Base-by-base conservation (phyloP, 768 basidiomycete species). In the Saitozyma podzolica region DNA sequence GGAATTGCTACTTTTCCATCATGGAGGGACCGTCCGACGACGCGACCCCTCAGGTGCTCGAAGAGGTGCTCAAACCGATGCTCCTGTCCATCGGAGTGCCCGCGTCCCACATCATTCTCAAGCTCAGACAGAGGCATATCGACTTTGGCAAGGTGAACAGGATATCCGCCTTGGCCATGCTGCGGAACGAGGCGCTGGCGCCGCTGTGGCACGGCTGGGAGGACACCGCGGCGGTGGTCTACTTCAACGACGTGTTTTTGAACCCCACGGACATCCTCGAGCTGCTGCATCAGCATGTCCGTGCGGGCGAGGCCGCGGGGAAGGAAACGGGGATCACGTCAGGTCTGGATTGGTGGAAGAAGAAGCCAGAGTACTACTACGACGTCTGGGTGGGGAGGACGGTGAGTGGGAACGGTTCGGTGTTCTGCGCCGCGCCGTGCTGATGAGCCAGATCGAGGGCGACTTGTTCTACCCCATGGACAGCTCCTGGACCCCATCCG, bases 311-410 rank as follows among this genome's bases (percentile, higher is more conserved):
- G 19, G 48, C 54, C 40, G 37, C 47, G 6, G 62, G 61, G 13
- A 57, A 54, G 37, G 68, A 67, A 29, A 71, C 74, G 14, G 70
- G 67, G 8, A 69, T 79, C 3, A 79, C 76, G 40, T 69, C 75
- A 2, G 78, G 68, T 11, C 70, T 74, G 73, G 78, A 79, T 57
- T 79, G 75, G 75, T 74, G 62, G 57, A 68, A 72, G 58, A 66
- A 68, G 39, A 57, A 65, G 14, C 78, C 78, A 8, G 72, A 67
- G 41, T 74, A 76, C 49, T 79, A 68, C 53, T 79, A 79, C 56
- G 78, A 79, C 68, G 68, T 79, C 40, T 79, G 78, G 78, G 78
- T 77, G 2, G 78, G 66, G 19, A 59, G 74, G 52, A 79, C 76
- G 0, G 76, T 77, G 42, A 61, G 75, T 75, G 13, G 19, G 13